Evolutionary conservation across 208 protist genomes (phyloP).

Genomic region (Crithidia thermophila): DNA sequence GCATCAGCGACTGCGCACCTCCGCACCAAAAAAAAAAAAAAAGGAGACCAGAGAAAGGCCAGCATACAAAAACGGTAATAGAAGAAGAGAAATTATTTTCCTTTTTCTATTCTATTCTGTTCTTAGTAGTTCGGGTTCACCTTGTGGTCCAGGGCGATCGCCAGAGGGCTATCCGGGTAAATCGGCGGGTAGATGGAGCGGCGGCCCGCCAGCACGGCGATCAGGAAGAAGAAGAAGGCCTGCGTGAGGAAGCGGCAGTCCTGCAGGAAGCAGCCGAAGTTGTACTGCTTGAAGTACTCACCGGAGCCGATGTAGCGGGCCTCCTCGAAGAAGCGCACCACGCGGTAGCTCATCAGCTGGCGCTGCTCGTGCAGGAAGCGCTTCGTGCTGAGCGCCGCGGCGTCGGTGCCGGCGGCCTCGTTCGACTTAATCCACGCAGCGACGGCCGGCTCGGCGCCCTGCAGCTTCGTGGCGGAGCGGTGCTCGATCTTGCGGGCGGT

Average conservation of each 20-base stretch:
- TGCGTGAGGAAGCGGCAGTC: slow-evolving; percentile 76
- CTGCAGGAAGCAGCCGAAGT: slow-evolving; percentile 43
- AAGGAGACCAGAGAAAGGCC: background rate
- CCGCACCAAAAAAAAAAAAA: background rate
- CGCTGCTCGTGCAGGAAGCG: slow-evolving; percentile 72
- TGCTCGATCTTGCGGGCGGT: slow-evolving; percentile 65
- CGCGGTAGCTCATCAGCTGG: slow-evolving; percentile 80
- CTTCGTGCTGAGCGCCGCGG: slow-evolving; percentile 58
- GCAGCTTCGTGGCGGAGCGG: slow-evolving; percentile 56
- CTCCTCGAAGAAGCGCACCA: slow-evolving; percentile 81
- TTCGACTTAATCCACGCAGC: slow-evolving; percentile 49
- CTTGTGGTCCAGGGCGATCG: slow-evolving; percentile 72
- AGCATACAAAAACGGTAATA: background rate
- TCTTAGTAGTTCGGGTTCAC: slow-evolving; percentile 89
- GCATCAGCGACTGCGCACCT: slow-evolving; percentile 2
- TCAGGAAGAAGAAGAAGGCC: slow-evolving; percentile 69
- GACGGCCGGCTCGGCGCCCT: slow-evolving; percentile 38
- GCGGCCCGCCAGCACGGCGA: slow-evolving; percentile 65
- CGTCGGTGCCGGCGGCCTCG: slow-evolving; percentile 68
- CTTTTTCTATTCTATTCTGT: background rate
- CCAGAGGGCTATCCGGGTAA: slow-evolving; percentile 71
- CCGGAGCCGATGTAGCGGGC: slow-evolving; percentile 66
- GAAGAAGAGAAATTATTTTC: background rate
- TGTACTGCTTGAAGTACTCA: slow-evolving; percentile 79
- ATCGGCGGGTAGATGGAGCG: slow-evolving; percentile 82